A percentile compares a stretch with the other conserved stretches of the same genome.
Conservation (phyloP, 2,329 filamentous ascomycete species). For the Dendryphion nanum region DNA sequence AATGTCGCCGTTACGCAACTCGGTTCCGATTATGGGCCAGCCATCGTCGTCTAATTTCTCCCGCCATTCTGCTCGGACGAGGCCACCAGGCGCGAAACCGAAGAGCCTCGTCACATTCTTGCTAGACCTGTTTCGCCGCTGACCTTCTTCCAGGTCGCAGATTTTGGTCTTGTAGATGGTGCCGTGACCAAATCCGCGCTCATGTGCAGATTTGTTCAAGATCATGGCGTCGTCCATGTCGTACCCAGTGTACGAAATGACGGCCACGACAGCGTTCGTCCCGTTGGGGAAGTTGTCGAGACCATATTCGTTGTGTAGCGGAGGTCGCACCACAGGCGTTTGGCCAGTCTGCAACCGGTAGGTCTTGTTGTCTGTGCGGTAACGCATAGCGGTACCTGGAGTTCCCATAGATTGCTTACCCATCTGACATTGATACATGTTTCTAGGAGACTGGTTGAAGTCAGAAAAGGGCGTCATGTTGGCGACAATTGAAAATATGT, state of each 20-base stretch:
- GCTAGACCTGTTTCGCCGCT: constrained; percentile 61
- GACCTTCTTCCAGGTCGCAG: constrained; percentile 78
- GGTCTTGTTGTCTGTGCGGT: constrained; percentile 95
- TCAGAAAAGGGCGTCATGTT: constrained; percentile 99
- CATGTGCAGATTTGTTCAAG: constrained; percentile 93
- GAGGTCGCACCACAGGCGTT: constrained; percentile 87
- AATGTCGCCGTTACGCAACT: constrained; percentile 76
- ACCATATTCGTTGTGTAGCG: constrained; percentile 92
- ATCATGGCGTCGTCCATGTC: constrained; percentile 99
- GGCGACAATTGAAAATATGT: constrained; percentile 94
- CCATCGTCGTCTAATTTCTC: constrained; percentile 82
- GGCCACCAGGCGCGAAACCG: constrained; percentile 79
- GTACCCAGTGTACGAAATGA: constrained; percentile 98
- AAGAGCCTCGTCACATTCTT: constrained; percentile 79
- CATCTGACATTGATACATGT: constrained; percentile 99
- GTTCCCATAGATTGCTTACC: constrained; percentile 99
- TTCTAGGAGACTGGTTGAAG: constrained; percentile 96
- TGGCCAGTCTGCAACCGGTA: constrained; percentile 95
- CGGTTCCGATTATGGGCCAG: constrained; percentile 74
- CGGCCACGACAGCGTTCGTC: constrained; percentile 90
- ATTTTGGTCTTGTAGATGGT: constrained; percentile 98
- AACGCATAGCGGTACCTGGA: constrained; percentile 76
- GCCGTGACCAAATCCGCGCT: constrained; percentile 91
- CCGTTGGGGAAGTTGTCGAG: constrained; percentile 98
- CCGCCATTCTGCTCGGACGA: constrained; percentile 69